phyloP scores from a whole-genome alignment of 768 basidiomycete genomes.

The Trametes cingulata region DNA sequence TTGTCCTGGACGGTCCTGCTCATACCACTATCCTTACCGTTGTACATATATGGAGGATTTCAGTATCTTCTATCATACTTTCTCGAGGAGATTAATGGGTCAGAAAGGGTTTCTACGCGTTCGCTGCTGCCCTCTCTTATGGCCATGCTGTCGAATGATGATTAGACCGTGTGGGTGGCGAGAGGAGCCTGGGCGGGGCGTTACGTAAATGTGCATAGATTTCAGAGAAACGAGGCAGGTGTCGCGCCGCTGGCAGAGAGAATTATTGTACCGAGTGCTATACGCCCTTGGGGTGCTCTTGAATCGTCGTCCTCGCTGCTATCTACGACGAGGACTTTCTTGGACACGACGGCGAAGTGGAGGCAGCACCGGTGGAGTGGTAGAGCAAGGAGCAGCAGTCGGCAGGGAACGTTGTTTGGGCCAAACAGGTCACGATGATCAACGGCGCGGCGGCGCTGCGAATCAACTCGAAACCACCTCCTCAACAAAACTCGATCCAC shows the following conservation, averaged over 20 bases:
- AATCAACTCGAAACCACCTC: constrained; percentile 28
- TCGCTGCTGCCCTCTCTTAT: too few relatives aligned
- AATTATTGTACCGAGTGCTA: constrained; percentile 4
- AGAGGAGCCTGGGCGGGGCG: neutral
- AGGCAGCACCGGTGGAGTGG: neutral
- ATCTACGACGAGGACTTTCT: neutral
- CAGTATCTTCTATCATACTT: too few relatives aligned
- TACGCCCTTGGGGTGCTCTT: neutral
- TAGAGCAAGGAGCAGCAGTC: neutral
- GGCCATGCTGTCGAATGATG: too few relatives aligned
- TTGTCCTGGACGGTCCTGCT: neutral
- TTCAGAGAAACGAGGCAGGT: constrained; percentile 21
- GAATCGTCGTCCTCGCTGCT: neutral
- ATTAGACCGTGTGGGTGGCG: neutral
- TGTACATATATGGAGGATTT: too few relatives aligned
- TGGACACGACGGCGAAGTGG: neutral
- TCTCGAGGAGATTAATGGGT: too few relatives aligned
- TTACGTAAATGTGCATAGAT: constrained; percentile 20
- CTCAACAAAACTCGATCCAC: constrained; percentile 23
- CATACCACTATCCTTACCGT: too few relatives aligned
- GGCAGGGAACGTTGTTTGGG: constrained; percentile 21
- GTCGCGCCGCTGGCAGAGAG: constrained; percentile 8
- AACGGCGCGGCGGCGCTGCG: constrained; percentile 27
- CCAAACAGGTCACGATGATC: constrained; percentile 29
- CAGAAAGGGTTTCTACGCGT: too few relatives aligned